A percentile compares a stretch with the other conserved stretches of the same genome.
Evolutionary conservation across 805 yeast species (phyloP).

Genomic region (Metschnikowia vanudenii): DNA sequence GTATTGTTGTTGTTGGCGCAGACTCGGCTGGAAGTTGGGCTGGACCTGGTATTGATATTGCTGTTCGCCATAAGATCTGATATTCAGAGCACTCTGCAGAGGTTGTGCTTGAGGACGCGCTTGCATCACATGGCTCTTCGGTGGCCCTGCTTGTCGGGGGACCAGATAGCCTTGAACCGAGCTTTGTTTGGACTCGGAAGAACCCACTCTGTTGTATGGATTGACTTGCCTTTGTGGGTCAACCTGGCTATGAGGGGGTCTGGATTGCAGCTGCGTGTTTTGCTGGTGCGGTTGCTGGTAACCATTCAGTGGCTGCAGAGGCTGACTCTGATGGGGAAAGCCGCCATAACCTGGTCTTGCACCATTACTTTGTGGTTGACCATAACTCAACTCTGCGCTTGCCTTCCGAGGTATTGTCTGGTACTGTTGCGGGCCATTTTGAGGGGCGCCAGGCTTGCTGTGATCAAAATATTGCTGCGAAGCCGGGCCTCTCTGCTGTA

Average conservation of each 20-base stretch:
- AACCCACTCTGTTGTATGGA: conserved; percentile 1
- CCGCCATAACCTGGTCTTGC: background rate
- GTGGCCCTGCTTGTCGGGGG: conserved; percentile 5
- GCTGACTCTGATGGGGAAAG: conserved; percentile 4
- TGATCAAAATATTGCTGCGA: conserved; percentile 1
- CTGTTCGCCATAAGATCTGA: conserved; percentile 11
- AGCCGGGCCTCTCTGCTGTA: background rate
- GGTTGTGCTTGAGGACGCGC: conserved; percentile 6
- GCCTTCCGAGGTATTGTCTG: background rate
- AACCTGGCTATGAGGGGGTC: background rate
- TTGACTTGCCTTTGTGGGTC: conserved; percentile 3
- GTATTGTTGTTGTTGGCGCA: conserved; percentile 8
- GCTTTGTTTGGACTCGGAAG: conserved; percentile 1
- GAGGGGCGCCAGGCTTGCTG: background rate
- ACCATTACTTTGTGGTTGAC: background rate
- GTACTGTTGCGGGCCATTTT: background rate
- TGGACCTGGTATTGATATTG: conserved; percentile 15
- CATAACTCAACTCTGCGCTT: background rate
- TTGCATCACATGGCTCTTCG: conserved; percentile 1
- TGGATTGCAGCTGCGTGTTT: background rate
- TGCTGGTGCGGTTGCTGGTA: background rate
- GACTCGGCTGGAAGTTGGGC: conserved; percentile 4
- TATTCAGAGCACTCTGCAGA: conserved; percentile 6
- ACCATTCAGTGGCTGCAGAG: conserved; percentile 1
- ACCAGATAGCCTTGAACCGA: conserved; percentile 2